Base-by-base conservation (phyloP, 331 rosid genomes). In the Malus hybrid region DNA sequence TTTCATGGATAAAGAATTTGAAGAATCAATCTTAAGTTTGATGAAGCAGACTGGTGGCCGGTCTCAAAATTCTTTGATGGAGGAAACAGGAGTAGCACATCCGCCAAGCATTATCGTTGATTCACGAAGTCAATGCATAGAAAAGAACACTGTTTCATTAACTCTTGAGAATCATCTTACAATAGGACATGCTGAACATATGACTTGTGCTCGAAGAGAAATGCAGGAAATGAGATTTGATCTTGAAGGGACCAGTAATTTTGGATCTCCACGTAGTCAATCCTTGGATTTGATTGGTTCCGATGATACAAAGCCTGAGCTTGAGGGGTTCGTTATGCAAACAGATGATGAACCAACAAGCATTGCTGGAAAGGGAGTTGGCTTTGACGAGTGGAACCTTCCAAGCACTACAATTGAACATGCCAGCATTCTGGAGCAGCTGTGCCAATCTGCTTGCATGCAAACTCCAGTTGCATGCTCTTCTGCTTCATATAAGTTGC, bases 281-380 rank as follows among this genome's bases (percentile, higher is more conserved):
- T 39, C 80, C 72, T 69, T 80, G 83, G 76, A 82, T 82, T 67
- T 80, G 81, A 72, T 69, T 67, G 80, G 73, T 76, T 70, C 80
- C 29, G 86, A 81, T 46, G 88, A 81, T 52, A 71, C 83, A 69
- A 75, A 79, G 83, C 97, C 99, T 28, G 93, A 79, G 83, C 80
- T 92, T 71, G 93, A 95, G 85, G 78, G 93, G 72, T 92, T 90
- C 59, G 39, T 92, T 65, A 69, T 92, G 79, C 87, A 79, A 77
- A 70, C 96, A 73, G 93, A 85, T 79, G 84, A 82, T 60, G 67
- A 76, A 57, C 83, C 83, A 67, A 71, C 83, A 70, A 84, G 79
- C 90, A 64, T 78, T 67, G 67, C 63, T 61, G 88, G n/a, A 60
- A 87, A 86, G 70, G 76, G 77, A 75, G 72, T 80, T 77, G 80